These are phyloP conservation scores for Starmerella sirachaensis DNA, from an alignment of 805 yeast genomes.

Conservation along the genomic window DNA sequence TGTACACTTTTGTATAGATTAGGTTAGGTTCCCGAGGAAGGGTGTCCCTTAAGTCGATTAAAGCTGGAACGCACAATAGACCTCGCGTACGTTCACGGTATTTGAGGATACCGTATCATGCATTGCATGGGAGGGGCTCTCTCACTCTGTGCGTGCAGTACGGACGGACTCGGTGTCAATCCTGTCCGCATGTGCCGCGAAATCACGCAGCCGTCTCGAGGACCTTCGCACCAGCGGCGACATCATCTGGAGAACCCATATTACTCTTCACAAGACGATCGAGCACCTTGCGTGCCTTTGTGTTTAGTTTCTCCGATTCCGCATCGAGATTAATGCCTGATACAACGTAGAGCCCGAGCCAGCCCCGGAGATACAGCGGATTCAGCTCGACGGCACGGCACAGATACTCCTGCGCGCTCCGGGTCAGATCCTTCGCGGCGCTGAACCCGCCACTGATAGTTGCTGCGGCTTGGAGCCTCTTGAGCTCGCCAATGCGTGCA, in stretches of 20 bases:
- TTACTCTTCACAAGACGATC: conserved; percentile 28
- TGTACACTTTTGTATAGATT: no score
- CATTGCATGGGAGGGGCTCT: no score
- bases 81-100: no score
- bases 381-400: conserved; percentile 68
- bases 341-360: conserved; percentile 49
- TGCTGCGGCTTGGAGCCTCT: conserved; percentile 21
- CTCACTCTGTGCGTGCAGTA: no score
- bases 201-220: neutral
- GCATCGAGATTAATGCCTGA: conserved; percentile 4
- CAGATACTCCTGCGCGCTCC: conserved; percentile 35
- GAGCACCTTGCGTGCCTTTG: conserved; percentile 32
- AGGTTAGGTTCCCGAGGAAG: no score
- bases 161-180: neutral
- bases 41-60: no score
- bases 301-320: conserved; percentile 24
- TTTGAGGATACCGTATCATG: no score
- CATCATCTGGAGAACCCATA: conserved; percentile 28
- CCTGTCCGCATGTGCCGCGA: neutral
- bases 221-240: conserved; percentile 30
- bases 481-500: conserved; percentile 50
- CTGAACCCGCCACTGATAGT: conserved; percentile 14
- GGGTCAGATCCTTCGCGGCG: conserved; percentile 19
- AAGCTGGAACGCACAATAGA: no score
- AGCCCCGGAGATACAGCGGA: conserved; percentile 54